Conservation (phyloP, 148 eudicot genomes). For the Rhododendron ferrugineum region DNA sequence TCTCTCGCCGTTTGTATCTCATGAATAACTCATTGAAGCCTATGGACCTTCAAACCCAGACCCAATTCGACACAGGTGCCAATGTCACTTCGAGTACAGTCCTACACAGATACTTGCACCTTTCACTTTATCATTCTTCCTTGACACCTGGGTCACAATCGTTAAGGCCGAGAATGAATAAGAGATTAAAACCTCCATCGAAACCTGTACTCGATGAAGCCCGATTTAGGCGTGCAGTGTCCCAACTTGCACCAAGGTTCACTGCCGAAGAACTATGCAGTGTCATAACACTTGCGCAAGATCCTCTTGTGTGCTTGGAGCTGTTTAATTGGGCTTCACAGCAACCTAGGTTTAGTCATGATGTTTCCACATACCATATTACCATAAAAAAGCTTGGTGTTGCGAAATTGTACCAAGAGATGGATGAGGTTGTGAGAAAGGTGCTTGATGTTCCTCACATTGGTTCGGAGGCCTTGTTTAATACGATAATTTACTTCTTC, state of each 20-base stretch:
- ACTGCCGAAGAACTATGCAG: constrained; percentile 54
- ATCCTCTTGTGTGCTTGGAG: constrained; percentile 72
- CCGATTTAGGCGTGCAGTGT: constrained; percentile 37
- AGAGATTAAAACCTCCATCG: constrained; percentile 36
- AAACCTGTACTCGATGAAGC: constrained; percentile 55
- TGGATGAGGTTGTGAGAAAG: constrained; percentile 70
- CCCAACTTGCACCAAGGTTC: constrained; percentile 73
- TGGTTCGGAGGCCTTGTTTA: constrained; percentile 65
- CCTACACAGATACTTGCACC: neutral
- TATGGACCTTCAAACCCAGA: neutral
- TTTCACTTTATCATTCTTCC: constrained; percentile 24
- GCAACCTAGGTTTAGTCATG: constrained; percentile 63
- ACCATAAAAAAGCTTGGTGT: constrained; percentile 70
- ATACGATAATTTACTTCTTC: constrained; percentile 65
- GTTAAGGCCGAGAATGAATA: constrained; percentile 42
- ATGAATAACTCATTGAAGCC: constrained; percentile 2
- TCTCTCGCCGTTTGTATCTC: neutral
- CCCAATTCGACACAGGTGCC: neutral
- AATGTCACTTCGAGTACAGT: neutral
- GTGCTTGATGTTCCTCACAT: constrained; percentile 54
- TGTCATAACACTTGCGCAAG: constrained; percentile 38
- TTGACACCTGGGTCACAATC: constrained; percentile 32
- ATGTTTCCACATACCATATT: constrained; percentile 49
- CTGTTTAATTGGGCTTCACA: constrained; percentile 68
- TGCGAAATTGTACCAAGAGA: constrained; percentile 61